Base-by-base conservation (phyloP, 2,329 filamentous ascomycete species). In the Aureobasidium sp. region DNA sequence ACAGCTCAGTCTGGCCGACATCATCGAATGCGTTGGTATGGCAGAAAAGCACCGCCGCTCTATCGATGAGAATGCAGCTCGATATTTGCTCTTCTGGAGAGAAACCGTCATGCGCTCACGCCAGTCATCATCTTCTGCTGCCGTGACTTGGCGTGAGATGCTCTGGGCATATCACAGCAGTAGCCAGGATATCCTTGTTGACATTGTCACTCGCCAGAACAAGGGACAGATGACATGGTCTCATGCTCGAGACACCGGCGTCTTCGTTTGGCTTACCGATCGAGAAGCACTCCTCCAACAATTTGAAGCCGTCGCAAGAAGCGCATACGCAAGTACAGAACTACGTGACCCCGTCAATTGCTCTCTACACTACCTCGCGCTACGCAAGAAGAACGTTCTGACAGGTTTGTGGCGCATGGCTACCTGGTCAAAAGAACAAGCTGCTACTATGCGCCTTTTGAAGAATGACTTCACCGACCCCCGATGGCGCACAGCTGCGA, bases 391-490 rank as follows among this genome's bases (percentile, higher is more conserved):
- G 74, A 82, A 88, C 2, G 88, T 97, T 0, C 82, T 99, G 1
- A 84, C 96, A 67, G 92, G 91, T 0, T 80, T 99, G 0, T 99
- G 94, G 94, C 86, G 95, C 20, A 97, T 97, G 84, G 92, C 94
- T 6, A 85, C 80, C 44, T 94, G 94, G 87, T 88, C 95, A 68
- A 85, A 83, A 63, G 95, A 99, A 73, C 94, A 97, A 74, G 79
- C 75, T 2, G 86, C 88, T 0, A 99, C 94, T 0, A 84, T 87
- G 64, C 86, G 84, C 64, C 80, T 99, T 34, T 79, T 99, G 26
- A 83, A 87, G n/a, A 95, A 97, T 70, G 91, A 97, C 72, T 99
- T 99, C 73, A 81, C 85, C 4, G 89, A 96, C 65, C 82, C 87
- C 0, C 88, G 90, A 67, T 97, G 94, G 90, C 89, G 84, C 72